Evolutionary conservation across 805 yeast species (phyloP).

Genomic region (Metschnikowia rubicola): DNA sequence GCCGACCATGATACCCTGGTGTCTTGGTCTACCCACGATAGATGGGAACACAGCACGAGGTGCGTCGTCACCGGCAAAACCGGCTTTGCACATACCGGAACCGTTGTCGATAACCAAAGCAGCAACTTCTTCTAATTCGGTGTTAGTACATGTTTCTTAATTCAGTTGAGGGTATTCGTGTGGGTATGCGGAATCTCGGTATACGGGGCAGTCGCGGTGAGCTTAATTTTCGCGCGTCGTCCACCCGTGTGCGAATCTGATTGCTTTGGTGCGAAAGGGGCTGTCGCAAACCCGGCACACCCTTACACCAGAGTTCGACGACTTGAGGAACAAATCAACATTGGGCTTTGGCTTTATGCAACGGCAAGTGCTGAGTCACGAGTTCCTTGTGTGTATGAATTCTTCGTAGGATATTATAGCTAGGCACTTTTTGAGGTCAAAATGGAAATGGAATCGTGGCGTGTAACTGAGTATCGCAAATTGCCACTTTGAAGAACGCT

Average conservation of each 20-base stretch:
- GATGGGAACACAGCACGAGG: slow-evolving; percentile 99
- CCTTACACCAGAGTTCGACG: slow-evolving; percentile 14
- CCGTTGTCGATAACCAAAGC: slow-evolving; percentile 95
- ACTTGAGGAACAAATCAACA: neutral
- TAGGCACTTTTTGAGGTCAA: too few species aligned
- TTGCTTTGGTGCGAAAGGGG: slow-evolving; percentile 10
- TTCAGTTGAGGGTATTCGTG: neutral
- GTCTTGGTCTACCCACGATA: slow-evolving; percentile 99
- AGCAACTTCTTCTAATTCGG: slow-evolving; percentile 45
- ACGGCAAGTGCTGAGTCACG: too few species aligned
- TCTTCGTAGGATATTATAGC: too few species aligned
- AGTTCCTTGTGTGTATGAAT: too few species aligned
- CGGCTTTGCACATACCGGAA: slow-evolving; percentile 99
- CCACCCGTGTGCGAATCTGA: slow-evolving; percentile 5
- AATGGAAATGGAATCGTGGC: too few species aligned
- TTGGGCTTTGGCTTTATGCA: neutral
- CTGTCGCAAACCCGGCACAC: slow-evolving; percentile 8
- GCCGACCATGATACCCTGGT: slow-evolving; percentile 99
- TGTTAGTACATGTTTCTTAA: slow-evolving; percentile 13
- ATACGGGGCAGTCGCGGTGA: neutral
- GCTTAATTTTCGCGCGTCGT: slow-evolving; percentile 1
- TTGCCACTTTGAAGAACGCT: too few species aligned
- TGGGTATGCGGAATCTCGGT: neutral
- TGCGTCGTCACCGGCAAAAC: slow-evolving; percentile 99
- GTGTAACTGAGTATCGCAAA: too few species aligned